Conservation (phyloP, 495 filamentous ascomycete genomes). For the Acidiella bohemica region DNA sequence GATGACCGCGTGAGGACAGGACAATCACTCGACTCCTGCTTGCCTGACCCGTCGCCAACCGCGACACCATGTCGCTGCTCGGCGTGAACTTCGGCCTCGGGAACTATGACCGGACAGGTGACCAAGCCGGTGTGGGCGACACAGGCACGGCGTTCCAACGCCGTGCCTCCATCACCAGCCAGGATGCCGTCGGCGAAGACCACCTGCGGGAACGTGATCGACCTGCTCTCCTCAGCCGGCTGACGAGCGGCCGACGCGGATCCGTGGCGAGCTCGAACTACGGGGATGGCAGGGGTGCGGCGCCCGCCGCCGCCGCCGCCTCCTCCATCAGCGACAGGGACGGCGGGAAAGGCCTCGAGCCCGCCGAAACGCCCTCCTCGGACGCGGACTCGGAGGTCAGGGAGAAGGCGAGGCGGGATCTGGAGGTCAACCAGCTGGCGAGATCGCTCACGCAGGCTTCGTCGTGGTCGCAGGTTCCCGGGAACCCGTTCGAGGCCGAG, state of each 20-base stretch:
- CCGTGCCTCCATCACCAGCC: background rate
- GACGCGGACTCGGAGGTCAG: conserved; percentile 20
- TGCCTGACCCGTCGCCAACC: too few relatives aligned
- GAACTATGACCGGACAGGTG: conserved; percentile 18
- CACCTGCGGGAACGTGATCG: conserved; percentile 4
- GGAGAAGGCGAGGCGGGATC: conserved; percentile 22
- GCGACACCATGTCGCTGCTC: conserved; percentile 18
- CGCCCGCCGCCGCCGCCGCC: too few relatives aligned
- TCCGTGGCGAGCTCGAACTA: background rate
- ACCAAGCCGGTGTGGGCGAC: conserved; percentile 4
- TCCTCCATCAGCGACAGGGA: conserved; percentile 1
- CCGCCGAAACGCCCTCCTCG: conserved; percentile 2
- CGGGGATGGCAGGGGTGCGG: too few relatives aligned
- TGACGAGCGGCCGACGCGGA: background rate
- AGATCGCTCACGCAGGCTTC: conserved; percentile 22
- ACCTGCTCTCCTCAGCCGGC: background rate
- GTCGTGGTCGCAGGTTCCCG: conserved; percentile 15
- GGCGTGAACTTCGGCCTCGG: conserved; percentile 22
- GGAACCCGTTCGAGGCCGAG: conserved; percentile 26
- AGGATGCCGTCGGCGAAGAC: conserved; percentile 3
- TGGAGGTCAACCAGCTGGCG: conserved; percentile 25
- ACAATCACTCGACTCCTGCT: too few relatives aligned
- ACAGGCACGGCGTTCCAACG: background rate
- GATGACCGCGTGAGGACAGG: too few relatives aligned
- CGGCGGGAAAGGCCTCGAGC: conserved; percentile 13